These are phyloP conservation scores for Leishmania guyanensis DNA, from an alignment of 208 protist species.

Conservation along the genomic window DNA sequence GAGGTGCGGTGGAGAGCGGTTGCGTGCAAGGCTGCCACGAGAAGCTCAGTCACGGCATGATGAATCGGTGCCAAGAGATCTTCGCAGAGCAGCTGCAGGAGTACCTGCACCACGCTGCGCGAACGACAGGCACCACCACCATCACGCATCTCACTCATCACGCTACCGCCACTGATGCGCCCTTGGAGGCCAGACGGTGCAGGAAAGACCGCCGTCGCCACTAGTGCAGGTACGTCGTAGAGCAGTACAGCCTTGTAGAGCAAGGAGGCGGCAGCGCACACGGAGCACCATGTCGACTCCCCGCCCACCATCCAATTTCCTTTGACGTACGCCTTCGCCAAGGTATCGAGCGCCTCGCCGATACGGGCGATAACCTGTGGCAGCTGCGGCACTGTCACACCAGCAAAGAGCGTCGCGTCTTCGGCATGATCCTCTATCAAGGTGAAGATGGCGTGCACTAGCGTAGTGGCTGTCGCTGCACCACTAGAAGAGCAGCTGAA, in stretches of 20 bases:
- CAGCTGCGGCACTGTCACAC: slow-evolving; percentile 23
- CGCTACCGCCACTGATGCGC: background rate
- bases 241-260: slow-evolving; percentile 18
- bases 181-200: background rate
- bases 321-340: background rate
- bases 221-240: slow-evolving; percentile 9
- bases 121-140: background rate
- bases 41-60: slow-evolving; percentile 24
- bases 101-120: slow-evolving; percentile 15
- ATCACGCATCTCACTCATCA: background rate
- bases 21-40: slow-evolving; percentile 20
- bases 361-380: slow-evolving; percentile 24
- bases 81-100: slow-evolving; percentile 21
- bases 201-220: slow-evolving; percentile 21
- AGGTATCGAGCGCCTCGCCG: slow-evolving; percentile 20
- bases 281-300: slow-evolving; percentile 20
- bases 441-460: slow-evolving; percentile 17
- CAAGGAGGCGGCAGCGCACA: slow-evolving; percentile 13
- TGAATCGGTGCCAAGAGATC: slow-evolving; percentile 1
- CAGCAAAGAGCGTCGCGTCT: slow-evolving; percentile 19
- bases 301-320: slow-evolving; percentile 18
- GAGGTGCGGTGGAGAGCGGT: slow-evolving; percentile 3
- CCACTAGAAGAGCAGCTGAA: slow-evolving; percentile 19
- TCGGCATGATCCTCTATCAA: slow-evolving; percentile 11
- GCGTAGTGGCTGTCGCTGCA: slow-evolving; percentile 7